Conservation (phyloP, 805 yeast genomes). For the Clavispora fructus region DNA sequence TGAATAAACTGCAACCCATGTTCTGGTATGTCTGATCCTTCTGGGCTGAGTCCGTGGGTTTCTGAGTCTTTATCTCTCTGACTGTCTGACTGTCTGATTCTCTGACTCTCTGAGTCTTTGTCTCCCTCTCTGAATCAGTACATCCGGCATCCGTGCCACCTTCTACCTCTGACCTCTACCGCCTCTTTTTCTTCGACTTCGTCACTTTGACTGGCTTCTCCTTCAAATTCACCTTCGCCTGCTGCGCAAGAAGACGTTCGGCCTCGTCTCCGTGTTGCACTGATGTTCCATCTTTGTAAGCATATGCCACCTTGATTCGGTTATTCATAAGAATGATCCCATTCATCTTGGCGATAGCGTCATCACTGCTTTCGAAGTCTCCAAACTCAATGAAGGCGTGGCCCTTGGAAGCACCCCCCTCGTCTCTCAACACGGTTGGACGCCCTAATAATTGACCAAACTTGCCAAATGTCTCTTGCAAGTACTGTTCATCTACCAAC, state of each 20-base stretch:
- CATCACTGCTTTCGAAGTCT: slow-evolving; percentile 63
- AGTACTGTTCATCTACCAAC: slow-evolving; percentile 54
- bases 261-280: slow-evolving; percentile 70
- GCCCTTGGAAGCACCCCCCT: slow-evolving; percentile 48
- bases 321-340: slow-evolving; percentile 66
- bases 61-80: no score
- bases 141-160: no score
- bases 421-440: slow-evolving; percentile 49
- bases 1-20: no score
- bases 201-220: background rate
- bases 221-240: slow-evolving; percentile 43
- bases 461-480: slow-evolving; percentile 53
- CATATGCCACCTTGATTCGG: slow-evolving; percentile 59
- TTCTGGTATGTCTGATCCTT: no score
- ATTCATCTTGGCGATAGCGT: slow-evolving; percentile 64
- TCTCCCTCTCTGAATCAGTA: no score
- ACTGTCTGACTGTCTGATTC: no score
- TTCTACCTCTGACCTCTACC: no score
- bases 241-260: slow-evolving; percentile 66
- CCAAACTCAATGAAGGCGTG: slow-evolving; percentile 64
- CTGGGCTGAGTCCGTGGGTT: no score
- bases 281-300: slow-evolving; percentile 55
- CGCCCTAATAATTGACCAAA: slow-evolving; percentile 59
- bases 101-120: no score
- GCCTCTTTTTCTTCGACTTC: slow-evolving; percentile 1